Evolutionary conservation across 2,329 filamentous ascomycete species (phyloP), one percentile per base, ranked within the genome.

Genomic region (Cucurbitaria berberidis): DNA sequence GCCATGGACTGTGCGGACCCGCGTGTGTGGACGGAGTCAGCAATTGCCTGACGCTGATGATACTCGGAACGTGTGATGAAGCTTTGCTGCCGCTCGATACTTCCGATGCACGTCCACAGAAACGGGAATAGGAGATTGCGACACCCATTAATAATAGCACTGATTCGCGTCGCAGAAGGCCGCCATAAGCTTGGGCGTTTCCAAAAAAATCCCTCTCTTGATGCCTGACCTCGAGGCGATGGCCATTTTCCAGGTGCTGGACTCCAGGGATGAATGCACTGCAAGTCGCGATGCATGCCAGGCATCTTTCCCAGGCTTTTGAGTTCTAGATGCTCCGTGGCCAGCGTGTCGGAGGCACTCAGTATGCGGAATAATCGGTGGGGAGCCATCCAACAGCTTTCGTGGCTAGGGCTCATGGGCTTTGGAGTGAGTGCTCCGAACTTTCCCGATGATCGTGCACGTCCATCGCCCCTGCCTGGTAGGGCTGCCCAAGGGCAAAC

Each of bases 131-230:
- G 32, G 32, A 47, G 50, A 60, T 54, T 51, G 44, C 52, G 57
- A 57, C 43, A 55, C 55, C 42, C 16, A 61, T 66, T 63, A 50
- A 51, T 52, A 60, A 58, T 57, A 51, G 44, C n/a, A 19, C 57
- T 44, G 59, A 55, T 53, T 56, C 48, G 55, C 48, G 57, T 51
- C 47, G n/a, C 51, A 51, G 34, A 42, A 45, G 11, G 48, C 38
- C 40, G 48, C 38, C 45, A 40, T 50, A 52, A 52, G 62, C 56
- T 49, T 60, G 47, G 57, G 56, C 52, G 50, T 16, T 35, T 40
- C 30, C 27, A 54, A 60, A 63, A 64, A 62, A 26, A 7, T 39
- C 18, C 15, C 43, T 49, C 64, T 63, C 61, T 52, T 27, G 45
- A 51, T 55, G 55, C 55, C 53, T 53, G 45, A 53, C 40, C 51